These are phyloP conservation scores for Annona cherimola DNA, from an alignment of 164 flowering plant species.

Conservation along the genomic window DNA sequence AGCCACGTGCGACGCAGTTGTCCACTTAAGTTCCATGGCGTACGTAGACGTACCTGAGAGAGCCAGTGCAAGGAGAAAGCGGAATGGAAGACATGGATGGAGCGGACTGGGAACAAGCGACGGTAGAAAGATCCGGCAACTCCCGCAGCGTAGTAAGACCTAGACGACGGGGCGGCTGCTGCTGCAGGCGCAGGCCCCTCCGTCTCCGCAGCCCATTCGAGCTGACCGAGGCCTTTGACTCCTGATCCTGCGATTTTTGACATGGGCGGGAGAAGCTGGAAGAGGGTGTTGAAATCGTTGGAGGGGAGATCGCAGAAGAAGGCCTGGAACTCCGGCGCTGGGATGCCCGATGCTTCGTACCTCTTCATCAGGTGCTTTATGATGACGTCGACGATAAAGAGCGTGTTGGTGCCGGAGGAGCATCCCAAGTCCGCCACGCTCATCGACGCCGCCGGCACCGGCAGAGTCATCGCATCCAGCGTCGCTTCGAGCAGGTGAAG, in stretches of 20 bases:
- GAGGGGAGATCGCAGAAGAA: conserved; percentile 89
- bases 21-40: too few relatives aligned
- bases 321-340: conserved; percentile 72
- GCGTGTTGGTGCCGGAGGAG: conserved; percentile 69
- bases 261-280: conserved; percentile 74
- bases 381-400: conserved; percentile 53
- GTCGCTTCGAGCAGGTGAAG: conserved; percentile 64
- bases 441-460: conserved; percentile 37
- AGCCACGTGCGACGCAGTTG: too few relatives aligned
- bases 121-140: conserved; percentile 83
- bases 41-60: conserved; percentile 53
- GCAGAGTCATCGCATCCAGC: conserved; percentile 49
- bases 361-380: conserved; percentile 67
- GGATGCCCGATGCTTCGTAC: conserved; percentile 46
- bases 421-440: conserved; percentile 78
- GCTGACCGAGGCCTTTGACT: conserved; percentile 81
- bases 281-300: conserved; percentile 90
- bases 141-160: conserved; percentile 77
- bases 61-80: conserved; percentile 96
- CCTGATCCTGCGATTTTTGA: conserved; percentile 47
- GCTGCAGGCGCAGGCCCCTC: too few relatives aligned
- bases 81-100: conserved; percentile 68
- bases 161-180: conserved; percentile 43
- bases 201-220: too few relatives aligned
- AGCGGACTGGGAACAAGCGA: conserved; percentile 65